Percentiles rank a stretch among this genome's conserved stretches.
Conservation (phyloP, 1,139 yeast genomes). For the Candida pseudoviswanathii region DNA sequence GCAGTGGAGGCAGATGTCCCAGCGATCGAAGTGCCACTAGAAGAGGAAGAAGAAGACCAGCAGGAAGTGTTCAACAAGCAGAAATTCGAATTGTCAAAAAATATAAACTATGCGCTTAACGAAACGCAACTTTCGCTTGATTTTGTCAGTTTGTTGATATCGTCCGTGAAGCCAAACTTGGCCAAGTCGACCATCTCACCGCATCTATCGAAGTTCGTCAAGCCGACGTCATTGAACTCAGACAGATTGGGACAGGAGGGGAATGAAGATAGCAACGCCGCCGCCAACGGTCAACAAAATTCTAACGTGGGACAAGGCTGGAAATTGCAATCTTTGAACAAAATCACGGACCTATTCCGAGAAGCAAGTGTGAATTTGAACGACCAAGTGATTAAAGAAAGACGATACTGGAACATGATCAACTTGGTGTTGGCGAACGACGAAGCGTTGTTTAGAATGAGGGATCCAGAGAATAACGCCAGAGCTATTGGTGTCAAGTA, state of each 20-base stretch:
- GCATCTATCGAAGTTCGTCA: constrained; percentile 73
- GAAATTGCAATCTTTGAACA: constrained; percentile 72
- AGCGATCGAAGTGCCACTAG: constrained; percentile 7
- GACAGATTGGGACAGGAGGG: constrained; percentile 48
- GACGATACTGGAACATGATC: constrained; percentile 71
- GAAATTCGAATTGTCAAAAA: constrained; percentile 56
- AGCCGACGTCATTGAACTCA: constrained; percentile 78
- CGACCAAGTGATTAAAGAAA: constrained; percentile 62
- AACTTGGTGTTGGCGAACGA: constrained; percentile 52
- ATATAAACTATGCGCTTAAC: constrained; percentile 72
- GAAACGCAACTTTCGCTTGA: constrained; percentile 89
- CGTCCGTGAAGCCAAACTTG: constrained; percentile 82
- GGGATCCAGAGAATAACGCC: constrained; percentile 52
- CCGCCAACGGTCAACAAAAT: constrained; percentile 26
- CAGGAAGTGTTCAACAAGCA: constrained; percentile 56
- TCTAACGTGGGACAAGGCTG: constrained; percentile 74
- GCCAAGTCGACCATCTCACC: constrained; percentile 91
- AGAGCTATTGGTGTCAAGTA: constrained; percentile 73
- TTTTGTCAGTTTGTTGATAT: constrained; percentile 77
- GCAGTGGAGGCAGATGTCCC: constrained; percentile 9
- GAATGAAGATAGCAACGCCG: constrained; percentile 20
- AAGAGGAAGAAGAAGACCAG: constrained; percentile 18
- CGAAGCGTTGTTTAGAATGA: constrained; percentile 73
- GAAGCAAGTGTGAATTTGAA: constrained; percentile 54
- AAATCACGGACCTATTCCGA: constrained; percentile 54